phyloP scores from a whole-genome alignment of 192 early-diverging fungal species.

The Umbelopsis sp. region DNA sequence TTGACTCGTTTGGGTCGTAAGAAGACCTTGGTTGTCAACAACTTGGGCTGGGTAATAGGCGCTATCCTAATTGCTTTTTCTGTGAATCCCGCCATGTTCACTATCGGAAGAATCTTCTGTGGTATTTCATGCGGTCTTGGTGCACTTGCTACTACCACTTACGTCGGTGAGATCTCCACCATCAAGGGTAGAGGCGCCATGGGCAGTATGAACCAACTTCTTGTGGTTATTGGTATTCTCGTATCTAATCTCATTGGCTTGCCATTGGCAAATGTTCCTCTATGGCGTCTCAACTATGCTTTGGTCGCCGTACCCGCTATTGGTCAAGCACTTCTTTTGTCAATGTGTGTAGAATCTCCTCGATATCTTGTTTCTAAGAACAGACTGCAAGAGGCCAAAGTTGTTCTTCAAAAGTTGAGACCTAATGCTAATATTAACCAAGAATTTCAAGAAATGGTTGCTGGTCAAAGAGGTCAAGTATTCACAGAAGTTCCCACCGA shows the following conservation, averaged over 20 bases:
- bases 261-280: slow-evolving; percentile 56
- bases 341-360: slow-evolving; percentile 78
- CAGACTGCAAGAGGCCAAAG: slow-evolving; percentile 58
- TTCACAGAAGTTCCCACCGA: not conserved
- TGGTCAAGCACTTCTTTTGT: slow-evolving; percentile 60
- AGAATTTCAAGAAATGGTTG: slow-evolving; percentile 67
- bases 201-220: slow-evolving; percentile 75
- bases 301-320: slow-evolving; percentile 64
- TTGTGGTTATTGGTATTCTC: slow-evolving; percentile 80
- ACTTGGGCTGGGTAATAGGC: slow-evolving; percentile 68
- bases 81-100: slow-evolving; percentile 60
- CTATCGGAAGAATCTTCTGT: slow-evolving; percentile 71
- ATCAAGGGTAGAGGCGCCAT: slow-evolving; percentile 67
- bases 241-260: slow-evolving; percentile 66
- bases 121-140: slow-evolving; percentile 76
- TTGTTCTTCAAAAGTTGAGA: slow-evolving; percentile 56
- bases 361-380: slow-evolving; percentile 69
- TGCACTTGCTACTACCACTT: slow-evolving; percentile 59
- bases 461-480: slow-evolving; percentile 27
- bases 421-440: slow-evolving; percentile 54
- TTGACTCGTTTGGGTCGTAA: slow-evolving; percentile 49
- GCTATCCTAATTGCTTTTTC: slow-evolving; percentile 65
- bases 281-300: slow-evolving; percentile 75
- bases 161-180: slow-evolving; percentile 81
- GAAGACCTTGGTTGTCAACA: slow-evolving; percentile 63